Base-by-base conservation (phyloP, 23 red algal species). In the Porphyridium purpureum region DNA sequence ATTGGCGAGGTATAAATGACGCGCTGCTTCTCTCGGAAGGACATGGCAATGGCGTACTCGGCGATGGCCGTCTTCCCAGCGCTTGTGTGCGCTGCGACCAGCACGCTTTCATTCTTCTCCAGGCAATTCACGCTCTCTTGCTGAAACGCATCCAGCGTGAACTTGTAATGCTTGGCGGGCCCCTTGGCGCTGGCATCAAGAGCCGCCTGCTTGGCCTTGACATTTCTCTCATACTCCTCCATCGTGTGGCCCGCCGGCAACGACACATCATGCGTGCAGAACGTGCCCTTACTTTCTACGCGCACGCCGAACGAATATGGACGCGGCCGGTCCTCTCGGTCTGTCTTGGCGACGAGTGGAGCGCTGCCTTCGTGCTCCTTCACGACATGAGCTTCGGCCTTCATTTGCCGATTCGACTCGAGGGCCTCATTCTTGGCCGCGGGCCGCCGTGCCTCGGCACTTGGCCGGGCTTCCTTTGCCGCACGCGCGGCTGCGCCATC, bases 101-200 rank as follows among this genome's bases (percentile, higher is more conserved):
- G 69, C 25, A 84, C 68, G 19, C 35, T 64, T 35, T 74, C 47
- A 14, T 29, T 34, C 29, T 19, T n/a, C 44, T 84, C 68, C 20
- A 84, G 36, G 35, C 58, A 36, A 9, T 55, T 26, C 1, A 84
- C 54, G 59, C 57, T 55, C 8, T 62, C 44, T 31, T 73, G 66
- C 68, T 84, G 78, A 36, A 84, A 84, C 9, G 50, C 69, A 41
- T 84, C 78, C 17, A 84, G 52, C 68, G 72, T 35, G 49, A 98
- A 98, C 3, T 61, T 17, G 54, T 85, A 98, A 31, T 80, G 41
- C 54, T 98, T 98, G 17, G 87, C 87, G 3, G 87, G 87, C 31
- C 20, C 38, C 11, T 11, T 44, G 38, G 17, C 38, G 11, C 17
- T 44, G n/a, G n/a, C n/a, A n/a, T n/a, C n/a, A n/a, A n/a, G n/a